phyloP scores from a whole-genome alignment of 208 protist genomes.

The Naegleria fowleri region DNA sequence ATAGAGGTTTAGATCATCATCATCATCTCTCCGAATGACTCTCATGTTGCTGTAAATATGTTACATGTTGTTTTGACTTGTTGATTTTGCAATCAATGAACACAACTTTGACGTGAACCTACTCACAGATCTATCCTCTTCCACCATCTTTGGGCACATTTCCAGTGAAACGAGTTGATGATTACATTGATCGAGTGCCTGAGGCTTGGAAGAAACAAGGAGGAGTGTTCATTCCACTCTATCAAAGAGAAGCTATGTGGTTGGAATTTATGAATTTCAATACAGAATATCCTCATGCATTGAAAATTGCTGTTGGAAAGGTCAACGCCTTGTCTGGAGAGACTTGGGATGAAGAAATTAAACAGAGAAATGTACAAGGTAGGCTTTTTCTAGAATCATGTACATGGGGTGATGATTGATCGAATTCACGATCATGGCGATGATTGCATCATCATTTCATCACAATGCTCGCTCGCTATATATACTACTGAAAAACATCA shows the following conservation, averaged over 20 bases:
- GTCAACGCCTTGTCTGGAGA: slow-evolving; percentile 19
- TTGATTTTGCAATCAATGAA: no score
- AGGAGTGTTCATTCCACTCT: slow-evolving; percentile 29
- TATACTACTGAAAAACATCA: no score
- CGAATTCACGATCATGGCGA: no score
- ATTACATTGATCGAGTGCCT: slow-evolving; percentile 9
- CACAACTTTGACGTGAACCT: no score
- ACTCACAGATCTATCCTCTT: slow-evolving; percentile 21
- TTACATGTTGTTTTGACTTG: no score
- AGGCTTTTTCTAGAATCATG: no score
- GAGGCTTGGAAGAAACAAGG: neutral
- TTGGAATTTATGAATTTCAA: neutral
- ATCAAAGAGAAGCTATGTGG: slow-evolving; percentile 29
- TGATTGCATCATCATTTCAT: no score
- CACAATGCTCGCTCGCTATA: no score
- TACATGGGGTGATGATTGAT: no score
- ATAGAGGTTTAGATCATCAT: no score
- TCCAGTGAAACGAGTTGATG: slow-evolving; percentile 8
- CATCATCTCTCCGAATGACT: no score
- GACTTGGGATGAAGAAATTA: neutral
- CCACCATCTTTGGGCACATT: slow-evolving; percentile 27
- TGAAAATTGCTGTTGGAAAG: slow-evolving; percentile 26
- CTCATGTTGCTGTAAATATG: no score
- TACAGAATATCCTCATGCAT: neutral
- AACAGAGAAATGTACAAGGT: neutral